A percentile compares a stretch with the other conserved stretches of the same genome.
Evolutionary conservation across 225 moss, liverwort and hornwort genomes (phyloP).

Genomic region (Marchantia polymorpha): DNA sequence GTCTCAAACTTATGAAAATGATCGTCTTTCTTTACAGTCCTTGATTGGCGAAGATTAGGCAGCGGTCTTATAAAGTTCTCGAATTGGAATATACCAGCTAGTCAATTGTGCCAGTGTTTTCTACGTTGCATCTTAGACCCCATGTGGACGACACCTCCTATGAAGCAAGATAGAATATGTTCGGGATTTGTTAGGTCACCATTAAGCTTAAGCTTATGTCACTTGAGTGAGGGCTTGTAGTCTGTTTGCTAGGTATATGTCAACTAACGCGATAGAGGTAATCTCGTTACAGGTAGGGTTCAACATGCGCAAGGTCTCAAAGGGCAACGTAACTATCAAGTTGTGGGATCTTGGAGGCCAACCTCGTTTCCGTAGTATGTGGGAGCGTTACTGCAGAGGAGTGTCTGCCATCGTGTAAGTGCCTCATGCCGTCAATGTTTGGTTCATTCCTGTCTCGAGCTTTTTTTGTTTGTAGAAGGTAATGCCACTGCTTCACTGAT

Average conservation of each 20-base stretch:
- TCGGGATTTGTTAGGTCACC: neutral
- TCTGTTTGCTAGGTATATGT: neutral
- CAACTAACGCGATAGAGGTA: neutral
- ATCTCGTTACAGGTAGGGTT: conserved; percentile 66
- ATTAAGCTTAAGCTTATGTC: neutral
- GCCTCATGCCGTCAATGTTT: neutral
- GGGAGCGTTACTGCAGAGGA: conserved; percentile 97
- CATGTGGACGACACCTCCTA: neutral
- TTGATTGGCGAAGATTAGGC: neutral
- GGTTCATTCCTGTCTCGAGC: neutral
- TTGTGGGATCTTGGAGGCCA: conserved; percentile 99
- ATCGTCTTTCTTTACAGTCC: neutral
- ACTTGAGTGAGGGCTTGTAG: neutral
- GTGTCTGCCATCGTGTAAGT: conserved; percentile 98
- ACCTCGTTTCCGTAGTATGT: conserved; percentile 99
- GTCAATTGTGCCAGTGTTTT: neutral
- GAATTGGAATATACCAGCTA: too few species aligned
- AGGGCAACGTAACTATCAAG: conserved; percentile 94
- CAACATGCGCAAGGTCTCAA: conserved; percentile 99
- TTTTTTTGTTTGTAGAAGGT: neutral
- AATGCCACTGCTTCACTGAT: neutral
- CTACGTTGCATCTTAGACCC: neutral
- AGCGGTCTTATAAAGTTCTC: too few species aligned
- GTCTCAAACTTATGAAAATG: neutral
- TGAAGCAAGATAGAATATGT: neutral